Percentiles rank a stretch among this genome's conserved stretches.
phyloP scores from a whole-genome alignment of 2,329 filamentous ascomycete species.

The Botrytis tulipae region DNA sequence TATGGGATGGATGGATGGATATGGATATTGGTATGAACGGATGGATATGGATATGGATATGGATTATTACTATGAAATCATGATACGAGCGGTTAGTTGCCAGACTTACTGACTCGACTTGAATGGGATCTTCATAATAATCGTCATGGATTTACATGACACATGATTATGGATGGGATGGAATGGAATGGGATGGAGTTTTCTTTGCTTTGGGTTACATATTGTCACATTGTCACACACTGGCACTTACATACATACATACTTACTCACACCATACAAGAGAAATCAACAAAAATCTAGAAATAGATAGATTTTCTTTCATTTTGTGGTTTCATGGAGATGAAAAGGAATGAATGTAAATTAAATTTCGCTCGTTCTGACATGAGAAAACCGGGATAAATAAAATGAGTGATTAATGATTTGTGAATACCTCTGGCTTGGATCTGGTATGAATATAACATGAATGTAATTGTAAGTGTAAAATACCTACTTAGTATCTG shows the following conservation, averaged over 20 bases:
- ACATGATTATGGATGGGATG: background rate
- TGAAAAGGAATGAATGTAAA: background rate
- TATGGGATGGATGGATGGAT: background rate
- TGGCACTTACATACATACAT: background rate
- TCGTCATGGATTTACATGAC: background rate
- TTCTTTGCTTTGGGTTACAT: background rate
- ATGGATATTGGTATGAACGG: background rate
- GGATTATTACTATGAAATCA: background rate
- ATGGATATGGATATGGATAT: background rate
- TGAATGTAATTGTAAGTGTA: no score
- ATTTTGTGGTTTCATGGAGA: background rate
- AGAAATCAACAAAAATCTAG: background rate
- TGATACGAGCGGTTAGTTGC: background rate
- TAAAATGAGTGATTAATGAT: no score
- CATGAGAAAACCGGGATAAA: no score
- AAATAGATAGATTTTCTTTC: conserved; percentile 1
- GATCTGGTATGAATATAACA: no score
- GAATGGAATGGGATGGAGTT: background rate
- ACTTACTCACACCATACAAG: no score
- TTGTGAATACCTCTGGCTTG: no score
- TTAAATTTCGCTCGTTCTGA: no score
- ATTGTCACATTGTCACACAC: no score
- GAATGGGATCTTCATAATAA: background rate
- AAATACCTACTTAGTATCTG: no score
- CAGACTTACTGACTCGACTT: background rate